Evolutionary conservation across 805 yeast genomes (phyloP), one percentile per base, ranked within the genome.

Genomic region (Sugiyamaella smithiae): DNA sequence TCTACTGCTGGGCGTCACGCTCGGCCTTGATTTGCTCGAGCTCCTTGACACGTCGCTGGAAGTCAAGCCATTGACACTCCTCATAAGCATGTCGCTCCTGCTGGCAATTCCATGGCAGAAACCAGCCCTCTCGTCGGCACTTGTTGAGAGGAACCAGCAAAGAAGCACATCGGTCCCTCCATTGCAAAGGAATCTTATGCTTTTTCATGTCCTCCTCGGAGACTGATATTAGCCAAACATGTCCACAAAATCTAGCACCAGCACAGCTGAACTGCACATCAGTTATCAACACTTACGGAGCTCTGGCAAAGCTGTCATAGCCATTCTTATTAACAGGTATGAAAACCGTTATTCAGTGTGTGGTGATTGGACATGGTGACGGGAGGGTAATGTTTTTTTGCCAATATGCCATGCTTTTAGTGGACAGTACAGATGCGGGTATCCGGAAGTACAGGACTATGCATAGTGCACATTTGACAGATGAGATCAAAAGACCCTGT

Each of bases 81-180:
- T 87, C 96, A 74, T 89, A 88, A 36, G 75, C 81, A 59, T 88
- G 95, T 65, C 88, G 80, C 69, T 84, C 88, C 55, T 84, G 84
- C 50, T 76, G 54, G 60, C 96, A 87, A 58, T 78, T 80, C 85
- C 85, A 81, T 25, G 87, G 87, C 64, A 81, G 56, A 58, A 69
- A 81, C 61, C 70, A 67, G 9, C 76, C 74, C 57, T 81, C 82
- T 45, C 70, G 68, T 49, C 86, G 76, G 62, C 87, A 81, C 58
- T 77, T 76, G 65, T 79, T 79, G 49, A 81, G 67, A 14, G 85
- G 85, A 23, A 82, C 74, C 54, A 80, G 67, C 46, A 81, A 62
- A 19, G 74, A 68, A 1, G 95, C 93, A 68, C 96, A 87, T 67
- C 95, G 78, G 66, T 87, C 96, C 58, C 96, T 75, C 76, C 82